Evolutionary conservation across 371 early-diverging fungal species (phyloP).

Genomic region (Nematocida minor): DNA sequence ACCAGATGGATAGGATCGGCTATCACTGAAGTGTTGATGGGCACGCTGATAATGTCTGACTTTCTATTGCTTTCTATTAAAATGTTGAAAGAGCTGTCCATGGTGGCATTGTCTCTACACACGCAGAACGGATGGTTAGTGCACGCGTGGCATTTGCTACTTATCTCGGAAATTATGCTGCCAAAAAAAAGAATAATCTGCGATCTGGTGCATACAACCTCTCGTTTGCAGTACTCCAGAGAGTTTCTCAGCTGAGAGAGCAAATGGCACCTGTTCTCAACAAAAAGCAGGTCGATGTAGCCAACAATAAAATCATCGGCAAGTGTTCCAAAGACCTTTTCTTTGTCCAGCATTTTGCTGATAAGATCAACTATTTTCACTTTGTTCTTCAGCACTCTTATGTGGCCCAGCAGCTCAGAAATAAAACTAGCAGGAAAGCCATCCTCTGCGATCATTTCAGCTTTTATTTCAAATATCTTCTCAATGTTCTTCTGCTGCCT

Average conservation of each 20-base stretch:
- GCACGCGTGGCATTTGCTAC: background rate
- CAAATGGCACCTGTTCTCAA: background rate
- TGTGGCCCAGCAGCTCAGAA: constrained; percentile 27
- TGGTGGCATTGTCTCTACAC: constrained; percentile 17
- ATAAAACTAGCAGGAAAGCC: constrained; percentile 18
- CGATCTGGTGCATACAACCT: background rate
- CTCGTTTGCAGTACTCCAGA: constrained; percentile 5
- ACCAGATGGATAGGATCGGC: constrained; percentile 8
- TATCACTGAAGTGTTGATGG: background rate
- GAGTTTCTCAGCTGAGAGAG: constrained; percentile 13
- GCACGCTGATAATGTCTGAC: constrained; percentile 10
- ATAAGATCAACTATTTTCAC: constrained; percentile 12
- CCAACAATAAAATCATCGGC: constrained; percentile 24
- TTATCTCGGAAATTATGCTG: constrained; percentile 7
- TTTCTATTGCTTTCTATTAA: constrained; percentile 14
- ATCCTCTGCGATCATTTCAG: constrained; percentile 43
- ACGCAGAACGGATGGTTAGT: background rate
- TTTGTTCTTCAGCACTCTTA: constrained; percentile 33
- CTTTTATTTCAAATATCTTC: constrained; percentile 54
- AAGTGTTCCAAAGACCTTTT: background rate
- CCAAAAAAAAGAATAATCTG: constrained; percentile 30
- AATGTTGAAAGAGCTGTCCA: constrained; percentile 22
- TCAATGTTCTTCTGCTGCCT: constrained; percentile 40
- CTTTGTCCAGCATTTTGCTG: background rate
- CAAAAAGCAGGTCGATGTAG: constrained; percentile 34